Conservation (phyloP, 768 basidiomycete species). For the Auriculariales sp. region DNA sequence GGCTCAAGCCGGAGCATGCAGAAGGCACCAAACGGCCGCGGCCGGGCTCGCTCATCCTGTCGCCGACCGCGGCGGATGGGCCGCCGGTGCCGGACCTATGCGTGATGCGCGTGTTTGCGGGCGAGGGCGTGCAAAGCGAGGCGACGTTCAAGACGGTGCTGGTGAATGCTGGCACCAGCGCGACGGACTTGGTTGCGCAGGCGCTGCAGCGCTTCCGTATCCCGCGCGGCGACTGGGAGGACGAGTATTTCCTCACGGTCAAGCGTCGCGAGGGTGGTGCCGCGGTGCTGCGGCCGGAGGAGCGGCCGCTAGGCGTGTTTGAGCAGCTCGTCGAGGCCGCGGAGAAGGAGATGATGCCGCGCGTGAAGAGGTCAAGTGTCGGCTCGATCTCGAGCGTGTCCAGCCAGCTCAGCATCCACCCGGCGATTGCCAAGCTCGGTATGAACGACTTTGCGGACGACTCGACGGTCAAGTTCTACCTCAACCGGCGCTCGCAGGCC, state of each 20-base stretch:
- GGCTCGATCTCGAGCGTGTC: constrained; percentile 89
- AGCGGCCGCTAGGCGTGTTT: constrained; percentile 78
- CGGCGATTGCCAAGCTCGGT: constrained; percentile 82
- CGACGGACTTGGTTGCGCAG: constrained; percentile 75
- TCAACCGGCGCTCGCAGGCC: constrained; percentile 43
- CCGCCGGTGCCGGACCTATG: constrained; percentile 70
- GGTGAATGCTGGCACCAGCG: constrained; percentile 73
- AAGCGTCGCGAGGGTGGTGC: constrained; percentile 85
- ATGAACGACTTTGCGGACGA: constrained; percentile 99
- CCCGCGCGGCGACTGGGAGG: constrained; percentile 40
- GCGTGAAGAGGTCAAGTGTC: constrained; percentile 84
- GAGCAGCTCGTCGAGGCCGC: constrained; percentile 71
- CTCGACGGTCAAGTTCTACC: constrained; percentile 89
- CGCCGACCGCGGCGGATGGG: constrained; percentile 42
- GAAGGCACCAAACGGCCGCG: constrained; percentile 22
- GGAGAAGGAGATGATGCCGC: constrained; percentile 50
- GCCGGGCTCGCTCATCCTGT: constrained; percentile 65
- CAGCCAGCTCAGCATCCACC: constrained; percentile 86
- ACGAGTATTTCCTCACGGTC: constrained; percentile 77
- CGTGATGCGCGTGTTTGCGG: constrained; percentile 93
- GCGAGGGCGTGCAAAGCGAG: constrained; percentile 78
- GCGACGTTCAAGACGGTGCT: constrained; percentile 98
- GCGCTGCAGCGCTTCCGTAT: constrained; percentile 90
- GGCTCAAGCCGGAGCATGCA: background rate
- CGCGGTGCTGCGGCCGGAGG: constrained; percentile 51